Percentiles rank a stretch among this genome's conserved stretches.
Evolutionary conservation across 441 rosid genomes (phyloP).

Genomic region (Pelargonium fulgidum): DNA sequence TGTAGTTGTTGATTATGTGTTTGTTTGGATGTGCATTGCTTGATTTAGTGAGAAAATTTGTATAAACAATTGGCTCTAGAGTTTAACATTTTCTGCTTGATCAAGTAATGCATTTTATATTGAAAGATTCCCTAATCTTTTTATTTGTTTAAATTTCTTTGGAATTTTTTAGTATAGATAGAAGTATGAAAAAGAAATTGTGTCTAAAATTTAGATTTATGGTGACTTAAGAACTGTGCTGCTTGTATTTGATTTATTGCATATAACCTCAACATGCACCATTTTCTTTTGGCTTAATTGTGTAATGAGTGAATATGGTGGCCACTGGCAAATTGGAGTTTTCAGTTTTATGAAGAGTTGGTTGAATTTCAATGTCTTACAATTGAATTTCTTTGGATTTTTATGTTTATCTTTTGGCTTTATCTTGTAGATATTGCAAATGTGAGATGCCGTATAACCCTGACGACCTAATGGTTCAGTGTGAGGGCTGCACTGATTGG

Average conservation of each 20-base stretch:
- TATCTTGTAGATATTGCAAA: slow-evolving; percentile 64
- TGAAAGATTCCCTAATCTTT: not conserved
- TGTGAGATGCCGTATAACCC: slow-evolving; percentile 96
- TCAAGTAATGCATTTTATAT: not conserved
- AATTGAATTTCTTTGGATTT: not conserved
- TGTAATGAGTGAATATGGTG: not conserved
- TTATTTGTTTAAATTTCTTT: too few species aligned
- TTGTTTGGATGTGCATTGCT: too few species aligned
- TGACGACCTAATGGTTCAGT: slow-evolving; percentile 83
- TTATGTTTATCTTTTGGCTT: slow-evolving; percentile 9
- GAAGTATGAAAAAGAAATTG: not conserved
- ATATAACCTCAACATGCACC: too few species aligned
- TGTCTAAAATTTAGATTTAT: not conserved
- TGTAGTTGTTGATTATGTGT: too few species aligned
- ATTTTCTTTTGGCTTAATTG: not conserved
- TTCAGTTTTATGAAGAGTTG: not conserved
- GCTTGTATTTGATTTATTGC: too few species aligned
- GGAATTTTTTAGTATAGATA: not conserved
- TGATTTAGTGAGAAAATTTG: not conserved
- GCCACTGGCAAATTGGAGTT: not conserved
- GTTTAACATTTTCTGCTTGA: not conserved
- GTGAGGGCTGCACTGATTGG: slow-evolving; percentile 90
- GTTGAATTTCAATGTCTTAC: not conserved
- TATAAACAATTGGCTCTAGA: not conserved
- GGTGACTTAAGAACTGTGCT: too few species aligned